Percentiles rank a stretch among this genome's conserved stretches.
Conservation (phyloP, 306 rosid genomes). For the Lathyrus aphaca region DNA sequence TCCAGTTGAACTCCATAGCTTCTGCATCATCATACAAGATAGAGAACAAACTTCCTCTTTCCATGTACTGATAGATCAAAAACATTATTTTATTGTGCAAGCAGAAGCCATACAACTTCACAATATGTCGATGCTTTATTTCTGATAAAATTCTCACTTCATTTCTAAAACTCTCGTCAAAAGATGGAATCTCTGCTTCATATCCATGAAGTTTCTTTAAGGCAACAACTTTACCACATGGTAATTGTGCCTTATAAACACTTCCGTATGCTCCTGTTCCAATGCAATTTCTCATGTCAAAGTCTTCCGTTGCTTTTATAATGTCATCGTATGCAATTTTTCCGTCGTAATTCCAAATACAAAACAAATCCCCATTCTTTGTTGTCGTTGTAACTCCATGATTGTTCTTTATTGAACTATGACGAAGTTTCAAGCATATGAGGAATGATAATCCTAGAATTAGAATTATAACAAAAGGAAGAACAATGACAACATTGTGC, state of each 20-base stretch:
- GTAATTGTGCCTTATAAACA: constrained; percentile 26
- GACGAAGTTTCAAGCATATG: background rate
- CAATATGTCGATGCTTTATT: too few relatives aligned
- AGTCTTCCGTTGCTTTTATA: background rate
- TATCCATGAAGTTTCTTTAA: too few relatives aligned
- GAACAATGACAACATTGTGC: background rate
- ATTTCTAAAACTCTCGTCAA: too few relatives aligned
- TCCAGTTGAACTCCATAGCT: too few relatives aligned
- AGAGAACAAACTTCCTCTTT: too few relatives aligned
- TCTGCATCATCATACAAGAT: too few relatives aligned
- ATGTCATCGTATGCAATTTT: constrained; percentile 29
- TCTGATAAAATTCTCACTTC: too few relatives aligned
- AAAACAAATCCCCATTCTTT: constrained; percentile 12
- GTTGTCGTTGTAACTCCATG: background rate
- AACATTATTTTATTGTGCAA: too few relatives aligned
- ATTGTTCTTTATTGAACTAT: background rate
- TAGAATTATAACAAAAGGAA: background rate
- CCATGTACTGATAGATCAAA: too few relatives aligned
- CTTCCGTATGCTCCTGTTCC: constrained; percentile 36
- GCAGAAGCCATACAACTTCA: too few relatives aligned
- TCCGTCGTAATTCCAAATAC: constrained; percentile 18
- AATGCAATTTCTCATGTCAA: constrained; percentile 21
- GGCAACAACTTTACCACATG: background rate
- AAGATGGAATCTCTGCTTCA: too few relatives aligned
- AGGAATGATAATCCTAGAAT: background rate